These are phyloP conservation scores for Ophiostoma himal-ulmi DNA, from an alignment of 2,329 filamentous ascomycete genomes.

Conservation along the genomic window DNA sequence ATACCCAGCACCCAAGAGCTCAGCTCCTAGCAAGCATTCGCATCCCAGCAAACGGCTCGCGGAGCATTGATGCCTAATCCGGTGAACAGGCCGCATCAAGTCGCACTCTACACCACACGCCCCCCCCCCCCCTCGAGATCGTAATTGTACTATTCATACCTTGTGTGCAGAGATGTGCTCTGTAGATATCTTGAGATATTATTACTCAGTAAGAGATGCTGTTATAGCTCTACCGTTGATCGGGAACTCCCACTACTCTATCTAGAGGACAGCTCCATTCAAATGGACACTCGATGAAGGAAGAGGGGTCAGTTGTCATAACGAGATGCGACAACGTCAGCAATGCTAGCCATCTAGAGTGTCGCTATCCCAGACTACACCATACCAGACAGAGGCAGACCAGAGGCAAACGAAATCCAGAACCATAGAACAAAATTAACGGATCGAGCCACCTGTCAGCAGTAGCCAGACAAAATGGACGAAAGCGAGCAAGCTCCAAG, in stretches of 20 bases:
- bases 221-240: background rate
- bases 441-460: background rate
- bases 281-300: background rate
- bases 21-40: background rate
- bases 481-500: background rate
- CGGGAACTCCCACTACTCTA: conserved; percentile 1
- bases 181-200: background rate
- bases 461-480: no score
- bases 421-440: background rate
- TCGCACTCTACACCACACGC: conserved; percentile 3
- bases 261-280: background rate
- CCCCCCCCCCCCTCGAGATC: background rate
- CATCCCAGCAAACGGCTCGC: background rate
- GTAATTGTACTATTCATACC: no score
- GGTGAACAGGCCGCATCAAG: background rate
- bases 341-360: background rate
- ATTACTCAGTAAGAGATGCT: background rate
- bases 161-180: no score
- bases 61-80: background rate
- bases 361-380: background rate
- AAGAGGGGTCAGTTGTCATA: background rate
- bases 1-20: background rate
- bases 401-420: background rate
- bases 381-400: background rate
- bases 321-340: background rate